Evolutionary conservation across 441 rosid genomes (phyloP).

Genomic region (Adansonia madagascariensis): DNA sequence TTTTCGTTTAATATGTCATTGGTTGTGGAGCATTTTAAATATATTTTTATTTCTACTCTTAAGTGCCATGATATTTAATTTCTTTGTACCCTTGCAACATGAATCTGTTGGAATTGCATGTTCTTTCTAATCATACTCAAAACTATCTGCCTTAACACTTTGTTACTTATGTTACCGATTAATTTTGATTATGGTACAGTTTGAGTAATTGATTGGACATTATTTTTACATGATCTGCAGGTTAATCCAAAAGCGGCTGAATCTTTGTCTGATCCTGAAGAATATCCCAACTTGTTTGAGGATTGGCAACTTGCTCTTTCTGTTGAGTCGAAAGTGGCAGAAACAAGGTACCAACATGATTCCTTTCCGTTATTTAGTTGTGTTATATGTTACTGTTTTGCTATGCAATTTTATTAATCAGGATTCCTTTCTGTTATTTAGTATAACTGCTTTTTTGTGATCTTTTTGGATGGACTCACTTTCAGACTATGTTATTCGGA

Average conservation of each 20-base stretch:
- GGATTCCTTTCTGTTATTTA: neutral
- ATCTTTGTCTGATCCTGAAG: slow-evolving; percentile 96
- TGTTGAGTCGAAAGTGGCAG: slow-evolving; percentile 73
- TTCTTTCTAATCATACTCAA: slow-evolving; percentile 4
- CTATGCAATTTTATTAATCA: slow-evolving; percentile 30
- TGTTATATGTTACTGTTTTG: neutral
- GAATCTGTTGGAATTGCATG: neutral
- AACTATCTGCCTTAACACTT: neutral
- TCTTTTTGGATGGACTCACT: neutral
- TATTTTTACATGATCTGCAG: slow-evolving; percentile 46
- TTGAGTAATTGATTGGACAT: neutral
- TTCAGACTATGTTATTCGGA: neutral
- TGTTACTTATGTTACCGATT: neutral
- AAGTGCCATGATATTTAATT: neutral
- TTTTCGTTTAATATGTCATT: slow-evolving; percentile 3
- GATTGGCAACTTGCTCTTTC: slow-evolving; percentile 93
- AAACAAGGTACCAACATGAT: slow-evolving; percentile 60
- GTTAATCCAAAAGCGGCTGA: slow-evolving; percentile 98
- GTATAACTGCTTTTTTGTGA: neutral
- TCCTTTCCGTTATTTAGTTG: slow-evolving; percentile 13
- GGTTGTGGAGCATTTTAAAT: neutral
- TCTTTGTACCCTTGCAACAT: neutral
- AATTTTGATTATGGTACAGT: neutral
- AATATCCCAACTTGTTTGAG: slow-evolving; percentile 92
- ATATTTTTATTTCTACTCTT: neutral